Percentiles rank a stretch among this genome's conserved stretches.
Conservation (phyloP, 2,329 filamentous ascomycete species). For the Trichoderma sp. region DNA sequence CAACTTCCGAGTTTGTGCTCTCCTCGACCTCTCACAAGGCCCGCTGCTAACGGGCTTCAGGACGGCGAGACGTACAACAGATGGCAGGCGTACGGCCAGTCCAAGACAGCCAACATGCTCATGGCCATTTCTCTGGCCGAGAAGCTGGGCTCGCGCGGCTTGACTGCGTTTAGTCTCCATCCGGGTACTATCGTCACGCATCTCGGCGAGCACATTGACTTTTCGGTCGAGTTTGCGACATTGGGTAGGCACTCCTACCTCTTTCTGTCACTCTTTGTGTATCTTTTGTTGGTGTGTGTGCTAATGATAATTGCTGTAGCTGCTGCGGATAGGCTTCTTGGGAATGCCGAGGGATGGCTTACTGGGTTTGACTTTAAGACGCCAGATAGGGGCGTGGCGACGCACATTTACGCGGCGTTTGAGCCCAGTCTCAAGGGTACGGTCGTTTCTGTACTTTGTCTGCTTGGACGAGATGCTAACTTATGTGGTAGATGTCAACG, state of each 20-base stretch:
- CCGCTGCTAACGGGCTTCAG: neutral
- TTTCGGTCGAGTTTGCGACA: neutral
- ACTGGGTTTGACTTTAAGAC: neutral
- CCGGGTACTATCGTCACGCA: slow-evolving; percentile 40
- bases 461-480: neutral
- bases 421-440: slow-evolving; percentile 13
- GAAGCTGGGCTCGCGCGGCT: slow-evolving; percentile 37
- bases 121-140: slow-evolving; percentile 37
- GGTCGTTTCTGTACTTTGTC: neutral
- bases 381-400: neutral
- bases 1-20: slow-evolving; percentile 42
- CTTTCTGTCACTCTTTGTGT: neutral
- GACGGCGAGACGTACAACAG: slow-evolving; percentile 21
- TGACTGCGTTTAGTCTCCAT: slow-evolving; percentile 42
- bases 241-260: neutral
- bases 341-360: slow-evolving; percentile 11
- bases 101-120: slow-evolving; percentile 20
- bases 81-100: slow-evolving; percentile 19
- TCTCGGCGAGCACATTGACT: slow-evolving; percentile 34
- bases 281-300: neutral
- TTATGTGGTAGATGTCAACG: neutral
- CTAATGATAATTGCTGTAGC: neutral
- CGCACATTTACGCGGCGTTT: slow-evolving; percentile 21
- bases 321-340: neutral
- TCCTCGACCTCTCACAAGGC: too few relatives aligned